Percentiles rank a stretch among this genome's conserved stretches.
These are phyloP conservation scores for Calonectria pauciramosa DNA, from an alignment of 2,329 filamentous ascomycete species.

Conservation along the genomic window DNA sequence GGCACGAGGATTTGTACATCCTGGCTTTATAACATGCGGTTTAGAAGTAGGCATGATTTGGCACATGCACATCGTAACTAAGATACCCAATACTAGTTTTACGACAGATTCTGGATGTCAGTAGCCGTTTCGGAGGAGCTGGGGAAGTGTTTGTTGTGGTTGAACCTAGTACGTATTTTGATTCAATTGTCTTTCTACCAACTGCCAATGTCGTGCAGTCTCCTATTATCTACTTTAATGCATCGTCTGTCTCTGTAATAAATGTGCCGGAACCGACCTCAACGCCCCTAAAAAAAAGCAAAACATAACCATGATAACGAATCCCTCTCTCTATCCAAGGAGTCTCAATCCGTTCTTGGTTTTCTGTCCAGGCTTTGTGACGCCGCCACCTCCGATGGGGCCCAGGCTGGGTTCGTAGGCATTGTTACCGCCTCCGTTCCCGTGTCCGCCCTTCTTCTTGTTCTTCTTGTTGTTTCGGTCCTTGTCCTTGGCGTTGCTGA, in stretches of 20 bases:
- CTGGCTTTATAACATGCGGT: conserved; percentile 15
- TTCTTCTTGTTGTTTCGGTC: conserved; percentile 54
- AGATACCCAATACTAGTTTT: conserved; percentile 43
- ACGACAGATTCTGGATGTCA: conserved; percentile 26
- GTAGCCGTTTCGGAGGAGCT: background rate
- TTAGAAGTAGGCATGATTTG: conserved; percentile 25
- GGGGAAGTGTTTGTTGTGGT: background rate
- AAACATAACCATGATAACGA: background rate
- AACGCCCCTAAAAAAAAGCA: conserved; percentile 39
- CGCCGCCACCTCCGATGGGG: conserved; percentile 63
- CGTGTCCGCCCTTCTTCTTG: conserved; percentile 50
- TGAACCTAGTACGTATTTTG: background rate
- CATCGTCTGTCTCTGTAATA: background rate
- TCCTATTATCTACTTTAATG: conserved; percentile 14
- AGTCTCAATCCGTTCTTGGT: conserved; percentile 76
- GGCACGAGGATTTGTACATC: background rate
- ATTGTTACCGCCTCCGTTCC: conserved; percentile 46
- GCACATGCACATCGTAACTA: conserved; percentile 20
- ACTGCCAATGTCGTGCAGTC: conserved; percentile 3
- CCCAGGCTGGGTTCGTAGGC: conserved; percentile 67
- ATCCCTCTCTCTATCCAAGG: conserved; percentile 60
- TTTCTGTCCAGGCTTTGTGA: conserved; percentile 75
- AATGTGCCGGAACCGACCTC: conserved; percentile 23
- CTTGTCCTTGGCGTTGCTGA: conserved; percentile 76
- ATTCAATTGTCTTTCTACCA: conserved; percentile 3